A percentile compares a stretch with the other conserved stretches of the same genome.
Evolutionary conservation across 2,329 filamentous ascomycete genomes (phyloP).

Genomic region (Pseudogymnoascus sp.): DNA sequence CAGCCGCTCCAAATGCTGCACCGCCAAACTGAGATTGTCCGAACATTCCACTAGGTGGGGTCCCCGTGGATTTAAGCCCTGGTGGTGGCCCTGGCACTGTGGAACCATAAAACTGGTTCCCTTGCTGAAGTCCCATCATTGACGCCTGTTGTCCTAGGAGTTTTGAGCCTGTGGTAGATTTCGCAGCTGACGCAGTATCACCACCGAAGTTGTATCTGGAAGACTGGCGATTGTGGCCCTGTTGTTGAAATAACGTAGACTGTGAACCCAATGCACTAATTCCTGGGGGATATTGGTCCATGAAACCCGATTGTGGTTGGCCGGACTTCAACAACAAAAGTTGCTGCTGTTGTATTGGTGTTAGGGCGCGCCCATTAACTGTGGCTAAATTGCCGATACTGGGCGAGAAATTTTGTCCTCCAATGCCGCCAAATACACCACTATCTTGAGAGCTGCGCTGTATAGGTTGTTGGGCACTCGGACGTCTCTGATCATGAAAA

Average conservation of each 20-base stretch:
- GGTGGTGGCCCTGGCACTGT: constrained; percentile 90
- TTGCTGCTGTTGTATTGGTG: constrained; percentile 70
- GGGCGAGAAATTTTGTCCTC: constrained; percentile 40
- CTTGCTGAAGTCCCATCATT: constrained; percentile 68
- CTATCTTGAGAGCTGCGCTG: constrained; percentile 51
- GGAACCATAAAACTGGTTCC: constrained; percentile 69
- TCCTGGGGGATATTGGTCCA: constrained; percentile 53
- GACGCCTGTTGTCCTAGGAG: constrained; percentile 77
- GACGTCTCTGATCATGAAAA: constrained; percentile 53
- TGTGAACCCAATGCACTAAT: constrained; percentile 38
- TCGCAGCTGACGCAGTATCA: constrained; percentile 60
- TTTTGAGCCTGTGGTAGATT: constrained; percentile 65
- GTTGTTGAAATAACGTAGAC: constrained; percentile 45
- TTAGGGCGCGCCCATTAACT: constrained; percentile 65
- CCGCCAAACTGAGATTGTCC: constrained; percentile 82
- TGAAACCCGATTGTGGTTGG: constrained; percentile 36
- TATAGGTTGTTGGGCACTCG: constrained; percentile 68
- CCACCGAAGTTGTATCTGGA: constrained; percentile 85
- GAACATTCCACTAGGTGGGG: constrained; percentile 86
- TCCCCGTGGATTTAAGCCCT: constrained; percentile 89
- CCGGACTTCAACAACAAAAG: constrained; percentile 50
- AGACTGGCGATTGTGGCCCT: constrained; percentile 72
- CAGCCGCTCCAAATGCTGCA: constrained; percentile 53
- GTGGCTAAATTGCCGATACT: constrained; percentile 46
- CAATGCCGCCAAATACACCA: constrained; percentile 46